Percentiles rank a stretch among this genome's conserved stretches.
phyloP scores from a whole-genome alignment of 2,329 filamentous ascomycete genomes.

The Scortechinia acanthostroma region DNA sequence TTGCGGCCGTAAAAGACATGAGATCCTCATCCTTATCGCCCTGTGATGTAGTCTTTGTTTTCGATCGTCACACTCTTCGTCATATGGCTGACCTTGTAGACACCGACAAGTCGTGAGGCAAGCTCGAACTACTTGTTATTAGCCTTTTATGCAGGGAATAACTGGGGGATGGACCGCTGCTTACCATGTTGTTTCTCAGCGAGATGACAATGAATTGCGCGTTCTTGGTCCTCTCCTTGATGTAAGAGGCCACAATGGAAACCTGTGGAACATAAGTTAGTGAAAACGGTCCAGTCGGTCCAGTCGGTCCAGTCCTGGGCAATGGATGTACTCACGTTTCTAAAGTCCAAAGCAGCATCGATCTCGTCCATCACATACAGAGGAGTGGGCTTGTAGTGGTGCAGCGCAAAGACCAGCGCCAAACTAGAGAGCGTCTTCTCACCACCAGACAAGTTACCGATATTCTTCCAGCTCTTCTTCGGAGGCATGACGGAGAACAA shows the following conservation, averaged over 20 bases:
- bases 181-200: constrained; percentile 80
- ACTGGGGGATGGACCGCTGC: neutral
- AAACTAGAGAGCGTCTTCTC: constrained; percentile 93
- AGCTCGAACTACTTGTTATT: constrained; percentile 69
- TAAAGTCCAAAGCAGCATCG: constrained; percentile 92
- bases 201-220: constrained; percentile 99
- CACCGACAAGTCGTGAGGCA: constrained; percentile 86
- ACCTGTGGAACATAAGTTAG: constrained; percentile 53
- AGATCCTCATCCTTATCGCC: constrained; percentile 14
- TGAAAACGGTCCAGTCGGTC: too few species aligned
- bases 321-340: constrained; percentile 68
- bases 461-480: constrained; percentile 99
- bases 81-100: constrained; percentile 99
- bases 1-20: too few species aligned
- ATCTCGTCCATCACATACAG: constrained; percentile 99
- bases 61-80: constrained; percentile 87
- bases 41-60: constrained; percentile 68
- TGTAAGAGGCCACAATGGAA: constrained; percentile 95
- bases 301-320: constrained; percentile 2
- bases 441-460: constrained; percentile 87
- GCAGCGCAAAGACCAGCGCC: constrained; percentile 92
- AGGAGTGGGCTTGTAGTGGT: constrained; percentile 96
- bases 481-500: constrained; percentile 97
- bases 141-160: neutral
- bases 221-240: constrained; percentile 98